These are phyloP conservation scores for Brassica cretica DNA, from an alignment of 345 rosid species.

Conservation along the genomic window DNA sequence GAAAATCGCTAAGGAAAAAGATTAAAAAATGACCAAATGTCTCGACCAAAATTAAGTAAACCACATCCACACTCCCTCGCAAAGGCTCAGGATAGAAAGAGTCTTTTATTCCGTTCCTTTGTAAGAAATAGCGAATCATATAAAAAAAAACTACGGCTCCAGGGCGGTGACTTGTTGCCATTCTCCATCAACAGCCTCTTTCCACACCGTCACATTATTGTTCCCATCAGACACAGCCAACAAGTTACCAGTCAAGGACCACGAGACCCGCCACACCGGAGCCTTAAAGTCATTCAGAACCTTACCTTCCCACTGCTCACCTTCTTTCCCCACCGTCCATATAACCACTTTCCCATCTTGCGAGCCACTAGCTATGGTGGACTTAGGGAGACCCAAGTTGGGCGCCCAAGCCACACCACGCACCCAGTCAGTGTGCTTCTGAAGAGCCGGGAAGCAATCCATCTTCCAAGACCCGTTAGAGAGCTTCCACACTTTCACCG, in stretches of 20 bases:
- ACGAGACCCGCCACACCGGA: conserved; percentile 65
- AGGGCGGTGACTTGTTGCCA: conserved; percentile 57
- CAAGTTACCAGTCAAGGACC: conserved; percentile 68
- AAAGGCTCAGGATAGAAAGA: conserved; percentile 1
- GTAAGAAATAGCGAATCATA: neutral
- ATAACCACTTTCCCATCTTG: conserved; percentile 67
- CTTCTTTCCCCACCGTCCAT: conserved; percentile 63
- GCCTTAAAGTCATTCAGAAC: conserved; percentile 61
- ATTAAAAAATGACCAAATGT: neutral
- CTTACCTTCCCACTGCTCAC: conserved; percentile 64
- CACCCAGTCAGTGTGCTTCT: conserved; percentile 66
- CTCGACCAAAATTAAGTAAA: conserved; percentile 7
- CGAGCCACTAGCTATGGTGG: conserved; percentile 68
- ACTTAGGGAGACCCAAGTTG: conserved; percentile 68
- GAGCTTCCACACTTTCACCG: conserved; percentile 67
- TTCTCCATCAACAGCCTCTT: conserved; percentile 63
- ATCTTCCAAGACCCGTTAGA: conserved; percentile 60
- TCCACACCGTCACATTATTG: conserved; percentile 62
- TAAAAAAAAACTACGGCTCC: conserved; percentile 37
- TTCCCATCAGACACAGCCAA: conserved; percentile 63
- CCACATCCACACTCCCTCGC: conserved; percentile 21
- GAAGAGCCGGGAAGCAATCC: conserved; percentile 67
- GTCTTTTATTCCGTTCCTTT: neutral
- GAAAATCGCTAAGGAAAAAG: neutral
- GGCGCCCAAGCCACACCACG: conserved; percentile 79